Evolutionary conservation across 1,139 yeast genomes (phyloP), one percentile per base, ranked within the genome.

Genomic region (Nematodospora anomalae): DNA sequence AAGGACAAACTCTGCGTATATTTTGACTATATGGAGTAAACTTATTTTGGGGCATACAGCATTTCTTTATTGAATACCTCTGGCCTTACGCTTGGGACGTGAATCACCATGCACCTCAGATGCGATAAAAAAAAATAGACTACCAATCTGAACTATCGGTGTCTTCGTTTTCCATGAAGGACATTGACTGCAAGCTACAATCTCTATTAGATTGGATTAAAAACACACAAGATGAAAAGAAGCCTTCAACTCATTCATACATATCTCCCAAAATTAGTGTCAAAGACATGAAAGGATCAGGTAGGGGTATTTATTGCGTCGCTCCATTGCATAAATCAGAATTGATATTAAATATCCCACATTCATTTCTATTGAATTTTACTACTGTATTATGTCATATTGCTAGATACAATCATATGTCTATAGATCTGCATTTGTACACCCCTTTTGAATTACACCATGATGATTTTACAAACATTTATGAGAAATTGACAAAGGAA

Each of bases 291-390:
- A 40, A 42, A 7, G 52, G 58, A 8, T 71, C 77, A 25, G 95
- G 95, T 20, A 71, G 90, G 57, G 87, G 89, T 45, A 70, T 87
- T 23, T 64, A 70, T 30, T 75, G 80, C 4, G 21, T 6, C 8
- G 43, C 40, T 0, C 33, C 37, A 4, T 53, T 85, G 22, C 46
- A 47, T 11, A 47, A 52, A 7, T 62, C 71, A 32, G 78, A 76
- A 38, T 56, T 60, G 14, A 52, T 85, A 22, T 62, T 83, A 15
- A 66, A 72, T 32, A 73, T 86, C 13, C 83, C 88, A 2, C 79
- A 74, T 30, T 59, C 74, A 0, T 76, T 68, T 47, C 71, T 87
- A 40, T 52, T 87, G 33, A 87, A 86, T 53, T 71, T 71, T 47
- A 66, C 75, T 31, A 75, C 90, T 0, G 75, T 81, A 16, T 63